Conservation (phyloP, 176 grass and related monocot genomes). For the Avena sativa region DNA sequence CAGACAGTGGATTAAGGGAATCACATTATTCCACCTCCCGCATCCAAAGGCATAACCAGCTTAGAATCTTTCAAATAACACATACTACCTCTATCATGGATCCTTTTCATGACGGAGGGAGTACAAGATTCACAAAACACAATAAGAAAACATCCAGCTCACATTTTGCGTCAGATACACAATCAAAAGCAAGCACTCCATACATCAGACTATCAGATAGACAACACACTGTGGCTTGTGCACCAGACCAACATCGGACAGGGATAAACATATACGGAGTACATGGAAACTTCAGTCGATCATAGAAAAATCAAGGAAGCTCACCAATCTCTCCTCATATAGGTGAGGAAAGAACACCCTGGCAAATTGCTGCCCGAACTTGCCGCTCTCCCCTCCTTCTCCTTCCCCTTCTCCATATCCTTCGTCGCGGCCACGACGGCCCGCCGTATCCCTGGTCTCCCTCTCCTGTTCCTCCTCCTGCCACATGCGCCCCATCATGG, state of each 20-base stretch:
- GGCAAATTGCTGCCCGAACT: constrained; percentile 39
- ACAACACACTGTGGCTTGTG: no score
- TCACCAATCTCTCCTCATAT: constrained; percentile 46
- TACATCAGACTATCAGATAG: background rate
- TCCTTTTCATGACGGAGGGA: no score
- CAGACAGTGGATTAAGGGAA: constrained; percentile 8
- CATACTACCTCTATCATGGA: no score
- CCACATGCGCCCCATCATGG: background rate
- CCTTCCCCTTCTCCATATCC: background rate
- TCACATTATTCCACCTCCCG: background rate
- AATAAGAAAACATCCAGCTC: background rate
- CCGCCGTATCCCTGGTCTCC: constrained; percentile 1
- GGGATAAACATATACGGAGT: background rate
- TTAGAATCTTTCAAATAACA: background rate
- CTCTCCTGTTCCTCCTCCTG: background rate
- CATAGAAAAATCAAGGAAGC: background rate
- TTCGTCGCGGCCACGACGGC: background rate
- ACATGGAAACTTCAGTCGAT: background rate
- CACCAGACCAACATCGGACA: background rate
- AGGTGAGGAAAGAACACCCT: constrained; percentile 50
- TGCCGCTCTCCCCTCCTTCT: background rate
- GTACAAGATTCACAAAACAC: background rate
- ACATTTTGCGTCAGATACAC: constrained; percentile 4
- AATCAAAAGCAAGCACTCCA: background rate
- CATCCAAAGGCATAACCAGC: background rate